Evolutionary conservation across 1,139 yeast species (phyloP), one percentile per base, ranked within the genome.

Genomic region (Pichia sp.): DNA sequence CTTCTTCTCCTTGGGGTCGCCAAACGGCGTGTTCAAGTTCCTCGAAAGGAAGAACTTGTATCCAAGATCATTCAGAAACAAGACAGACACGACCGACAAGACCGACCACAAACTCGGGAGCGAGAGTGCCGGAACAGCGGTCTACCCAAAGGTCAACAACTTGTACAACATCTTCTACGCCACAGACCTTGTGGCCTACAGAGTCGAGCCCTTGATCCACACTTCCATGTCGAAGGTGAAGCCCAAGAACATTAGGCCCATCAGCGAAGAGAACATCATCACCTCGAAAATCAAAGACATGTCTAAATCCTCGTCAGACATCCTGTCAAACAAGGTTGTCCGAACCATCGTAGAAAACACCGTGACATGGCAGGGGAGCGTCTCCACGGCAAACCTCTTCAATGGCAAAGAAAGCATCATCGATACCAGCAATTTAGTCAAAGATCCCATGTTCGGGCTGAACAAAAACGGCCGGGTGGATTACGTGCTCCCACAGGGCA

Each of bases 121-220:
- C 17, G 45, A 42, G 52, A 47, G 55, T 14, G 6, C 16, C n/a
- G 40, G 16, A 52, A 46, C 58, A 49, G 44, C 56, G 52, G 54
- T 59, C 36, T 61, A 68, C 3, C 90, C 90, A 0, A 77, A 78
- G 49, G 84, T 87, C 61, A 67, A 73, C 9, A 80, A 84, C 58
- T 70, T 86, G 50, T 91, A 86, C 72, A 91, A 91, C 65, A 71
- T 91, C 5, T 89, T 86, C 72, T 96, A 92, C 64, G 89, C 92
- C 0, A 85, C 95, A 63, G 98, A 91, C 66, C 96, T 97, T 0
- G 84, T 91, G 31, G 92, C 95, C 0, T 89, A 90, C 66, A 74
- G 97, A 55, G 71, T 90, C 58, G 98, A 91, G 67, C 97, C 98
- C 1, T 71, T 91, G 56, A 78, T 90, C 4, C 75, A 78, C 48